Evolutionary conservation across 73 alveolate species (phyloP).

Genomic region (Effrenium voratum): DNA sequence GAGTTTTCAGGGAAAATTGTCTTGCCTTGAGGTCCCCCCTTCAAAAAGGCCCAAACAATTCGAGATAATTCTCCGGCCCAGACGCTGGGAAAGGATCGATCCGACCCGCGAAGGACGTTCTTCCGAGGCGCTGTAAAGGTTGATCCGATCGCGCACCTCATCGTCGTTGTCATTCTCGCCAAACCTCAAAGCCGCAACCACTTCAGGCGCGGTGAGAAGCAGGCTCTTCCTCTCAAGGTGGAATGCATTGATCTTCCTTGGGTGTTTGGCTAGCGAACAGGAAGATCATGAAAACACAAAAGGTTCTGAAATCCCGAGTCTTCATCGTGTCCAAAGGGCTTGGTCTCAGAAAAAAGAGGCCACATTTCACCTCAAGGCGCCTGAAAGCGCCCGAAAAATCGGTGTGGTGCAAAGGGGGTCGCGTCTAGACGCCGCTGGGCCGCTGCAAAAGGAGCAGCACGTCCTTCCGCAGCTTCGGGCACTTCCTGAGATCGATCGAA

Average conservation of each 20-base stretch:
- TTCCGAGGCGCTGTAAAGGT: constrained; percentile 63
- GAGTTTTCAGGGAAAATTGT: too few relatives aligned
- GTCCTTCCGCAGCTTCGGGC: constrained; percentile 80
- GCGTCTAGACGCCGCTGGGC: background rate
- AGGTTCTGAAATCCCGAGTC: too few relatives aligned
- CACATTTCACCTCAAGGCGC: too few relatives aligned
- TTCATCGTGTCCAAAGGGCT: too few relatives aligned
- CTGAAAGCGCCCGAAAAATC: too few relatives aligned
- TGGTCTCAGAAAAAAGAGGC: too few relatives aligned
- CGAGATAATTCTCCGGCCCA: too few relatives aligned
- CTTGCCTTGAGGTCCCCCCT: too few relatives aligned
- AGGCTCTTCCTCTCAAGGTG: background rate
- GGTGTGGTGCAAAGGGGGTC: background rate
- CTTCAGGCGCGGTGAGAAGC: background rate
- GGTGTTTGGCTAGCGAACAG: background rate
- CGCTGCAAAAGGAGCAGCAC: constrained; percentile 56
- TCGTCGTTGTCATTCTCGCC: constrained; percentile 93
- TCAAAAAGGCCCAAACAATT: too few relatives aligned
- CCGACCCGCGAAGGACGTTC: background rate
- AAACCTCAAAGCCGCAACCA: background rate
- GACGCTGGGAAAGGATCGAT: background rate
- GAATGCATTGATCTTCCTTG: background rate
- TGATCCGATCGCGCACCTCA: constrained; percentile 93
- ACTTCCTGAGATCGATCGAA: constrained; percentile 48
- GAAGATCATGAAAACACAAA: too few relatives aligned